Evolutionary conservation across 2,329 filamentous ascomycete genomes (phyloP).

Genomic region (Hawksworthiomyces lignivorus): DNA sequence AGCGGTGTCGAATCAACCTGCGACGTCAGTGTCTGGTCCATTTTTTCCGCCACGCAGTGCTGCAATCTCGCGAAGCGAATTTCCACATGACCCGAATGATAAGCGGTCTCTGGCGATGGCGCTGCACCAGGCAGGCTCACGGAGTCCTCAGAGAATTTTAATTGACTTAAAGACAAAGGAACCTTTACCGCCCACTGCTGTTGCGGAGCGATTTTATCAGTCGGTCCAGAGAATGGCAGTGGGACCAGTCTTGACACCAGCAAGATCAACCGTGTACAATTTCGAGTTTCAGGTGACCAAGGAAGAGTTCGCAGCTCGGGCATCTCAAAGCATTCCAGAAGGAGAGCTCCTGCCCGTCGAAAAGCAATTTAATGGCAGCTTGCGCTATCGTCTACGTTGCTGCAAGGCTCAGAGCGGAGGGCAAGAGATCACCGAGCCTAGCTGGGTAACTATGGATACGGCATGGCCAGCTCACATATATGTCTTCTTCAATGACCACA

Average conservation of each 20-base stretch:
- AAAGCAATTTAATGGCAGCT: conserved; percentile 41
- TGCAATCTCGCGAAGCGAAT: conserved; percentile 24
- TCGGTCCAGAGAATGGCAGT: conserved; percentile 45
- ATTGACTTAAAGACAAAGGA: conserved; percentile 8
- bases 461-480: conserved; percentile 66
- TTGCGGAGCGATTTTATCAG: conserved; percentile 44
- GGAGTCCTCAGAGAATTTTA: conserved; percentile 40
- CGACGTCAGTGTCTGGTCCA: background rate
- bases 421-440: conserved; percentile 29
- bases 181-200: background rate
- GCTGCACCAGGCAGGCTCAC: conserved; percentile 38
- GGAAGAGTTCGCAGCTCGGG: conserved; percentile 28
- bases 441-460: conserved; percentile 58
- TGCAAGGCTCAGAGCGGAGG: conserved; percentile 27
- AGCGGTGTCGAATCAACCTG: background rate
- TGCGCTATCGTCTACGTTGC: conserved; percentile 63
- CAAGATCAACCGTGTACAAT: conserved; percentile 30
- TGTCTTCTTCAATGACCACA: conserved; percentile 56
- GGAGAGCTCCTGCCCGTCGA: conserved; percentile 28
- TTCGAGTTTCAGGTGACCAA: conserved; percentile 40
- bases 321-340: conserved; percentile 22
- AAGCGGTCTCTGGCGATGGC: conserved; percentile 32
- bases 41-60: conserved; percentile 19
- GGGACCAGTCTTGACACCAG: conserved; percentile 31
- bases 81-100: conserved; percentile 34